A percentile compares a stretch with the other conserved stretches of the same genome.
Evolutionary conservation across 148 eudicot species (phyloP).

Genomic region (Fagopyrum esculentum): DNA sequence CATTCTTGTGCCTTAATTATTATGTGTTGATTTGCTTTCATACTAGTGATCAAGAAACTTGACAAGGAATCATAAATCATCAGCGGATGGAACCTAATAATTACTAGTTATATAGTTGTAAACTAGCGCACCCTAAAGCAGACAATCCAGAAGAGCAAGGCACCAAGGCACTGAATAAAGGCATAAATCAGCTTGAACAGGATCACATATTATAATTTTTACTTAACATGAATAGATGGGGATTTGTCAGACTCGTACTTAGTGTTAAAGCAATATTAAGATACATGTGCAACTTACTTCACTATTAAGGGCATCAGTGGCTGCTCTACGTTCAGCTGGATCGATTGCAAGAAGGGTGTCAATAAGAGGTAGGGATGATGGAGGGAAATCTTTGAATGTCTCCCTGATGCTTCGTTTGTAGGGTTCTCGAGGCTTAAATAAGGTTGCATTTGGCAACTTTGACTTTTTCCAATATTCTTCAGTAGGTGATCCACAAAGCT

Average conservation of each 20-base stretch:
- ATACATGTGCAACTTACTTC: conserved; percentile 32
- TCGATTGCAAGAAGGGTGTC: conserved; percentile 79
- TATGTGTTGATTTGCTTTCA: background rate
- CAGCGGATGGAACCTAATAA: background rate
- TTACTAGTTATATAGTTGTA: background rate
- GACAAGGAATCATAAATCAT: background rate
- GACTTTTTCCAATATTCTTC: conserved; percentile 87
- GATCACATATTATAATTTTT: background rate
- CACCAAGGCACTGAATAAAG: background rate
- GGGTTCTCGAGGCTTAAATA: conserved; percentile 73
- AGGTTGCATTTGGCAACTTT: conserved; percentile 76
- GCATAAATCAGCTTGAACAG: background rate
- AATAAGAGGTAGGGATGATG: conserved; percentile 59
- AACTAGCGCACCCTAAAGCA: background rate
- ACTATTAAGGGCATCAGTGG: conserved; percentile 67
- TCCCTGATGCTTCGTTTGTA: conserved; percentile 65
- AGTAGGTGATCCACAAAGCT: conserved; percentile 84
- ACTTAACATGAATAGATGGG: background rate
- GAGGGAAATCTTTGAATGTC: conserved; percentile 57
- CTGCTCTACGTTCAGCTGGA: conserved; percentile 70
- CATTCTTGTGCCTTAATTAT: background rate
- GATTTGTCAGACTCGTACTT: background rate
- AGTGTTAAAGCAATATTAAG: background rate
- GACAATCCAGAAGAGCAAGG: background rate
- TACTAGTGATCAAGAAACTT: background rate